Percentiles rank a stretch among this genome's conserved stretches.
Conservation (phyloP, 2,329 filamentous ascomycete species). For the Berkeleyomyces rouxiae region DNA sequence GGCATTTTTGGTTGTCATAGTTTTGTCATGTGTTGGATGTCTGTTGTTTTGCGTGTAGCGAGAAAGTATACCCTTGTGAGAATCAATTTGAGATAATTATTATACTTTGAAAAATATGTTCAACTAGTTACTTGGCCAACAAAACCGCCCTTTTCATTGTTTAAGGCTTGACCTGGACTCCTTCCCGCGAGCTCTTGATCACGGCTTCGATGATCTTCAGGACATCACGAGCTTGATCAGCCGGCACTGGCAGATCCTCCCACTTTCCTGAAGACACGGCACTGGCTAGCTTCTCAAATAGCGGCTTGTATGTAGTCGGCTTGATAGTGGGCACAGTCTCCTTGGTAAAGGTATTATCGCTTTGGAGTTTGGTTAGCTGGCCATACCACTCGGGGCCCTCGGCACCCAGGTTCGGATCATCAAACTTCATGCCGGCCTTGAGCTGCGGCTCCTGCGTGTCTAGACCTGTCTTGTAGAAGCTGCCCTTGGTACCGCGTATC, state of each 20-base stretch:
- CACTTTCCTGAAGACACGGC: slow-evolving; percentile 32
- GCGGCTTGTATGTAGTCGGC: slow-evolving; percentile 50
- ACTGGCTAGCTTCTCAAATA: slow-evolving; percentile 41
- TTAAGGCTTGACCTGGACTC: slow-evolving; percentile 24
- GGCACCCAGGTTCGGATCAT: slow-evolving; percentile 45
- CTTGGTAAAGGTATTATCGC: slow-evolving; percentile 33
- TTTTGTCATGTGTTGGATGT: neutral
- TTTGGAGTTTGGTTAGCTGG: slow-evolving; percentile 37
- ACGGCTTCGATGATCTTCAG: slow-evolving; percentile 36
- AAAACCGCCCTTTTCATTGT: neutral
- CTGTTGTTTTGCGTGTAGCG: neutral
- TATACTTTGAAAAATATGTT: neutral
- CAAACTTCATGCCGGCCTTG: slow-evolving; percentile 42
- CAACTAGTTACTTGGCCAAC: neutral
- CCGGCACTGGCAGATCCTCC: slow-evolving; percentile 35
- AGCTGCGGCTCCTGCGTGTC: slow-evolving; percentile 66
- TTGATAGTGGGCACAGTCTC: slow-evolving; percentile 39
- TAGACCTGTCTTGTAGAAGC: slow-evolving; percentile 53
- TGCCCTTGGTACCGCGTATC: slow-evolving; percentile 58
- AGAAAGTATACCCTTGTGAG: slow-evolving; percentile 11
- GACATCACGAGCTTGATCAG: slow-evolving; percentile 35
- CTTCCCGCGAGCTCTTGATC: slow-evolving; percentile 32
- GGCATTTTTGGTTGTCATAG: neutral
- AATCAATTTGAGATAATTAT: neutral
- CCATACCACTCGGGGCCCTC: slow-evolving; percentile 42